Evolutionary conservation across 805 yeast genomes (phyloP).

Genomic region (Yarrowia alimentaria): DNA sequence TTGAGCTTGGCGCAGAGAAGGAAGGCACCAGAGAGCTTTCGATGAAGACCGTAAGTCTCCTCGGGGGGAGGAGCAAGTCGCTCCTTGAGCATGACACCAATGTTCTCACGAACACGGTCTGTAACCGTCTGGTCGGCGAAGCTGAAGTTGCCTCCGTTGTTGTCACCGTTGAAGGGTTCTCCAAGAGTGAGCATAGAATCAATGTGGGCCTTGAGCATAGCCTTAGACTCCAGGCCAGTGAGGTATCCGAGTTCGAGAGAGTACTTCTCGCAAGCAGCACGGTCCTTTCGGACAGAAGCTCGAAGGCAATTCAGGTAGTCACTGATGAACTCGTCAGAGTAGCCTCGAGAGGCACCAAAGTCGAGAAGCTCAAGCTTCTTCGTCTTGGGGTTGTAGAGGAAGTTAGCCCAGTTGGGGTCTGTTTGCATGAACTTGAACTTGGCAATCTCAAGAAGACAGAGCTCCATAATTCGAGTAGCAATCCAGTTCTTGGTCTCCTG

Average conservation of each 20-base stretch:
- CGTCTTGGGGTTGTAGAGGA: constrained; percentile 72
- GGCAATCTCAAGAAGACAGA: constrained; percentile 83
- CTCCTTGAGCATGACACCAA: constrained; percentile 85
- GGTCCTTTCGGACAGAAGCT: constrained; percentile 70
- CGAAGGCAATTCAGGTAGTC: constrained; percentile 70
- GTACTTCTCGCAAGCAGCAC: constrained; percentile 58
- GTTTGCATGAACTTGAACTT: constrained; percentile 92
- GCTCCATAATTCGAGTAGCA: constrained; percentile 79
- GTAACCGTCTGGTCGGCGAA: constrained; percentile 87
- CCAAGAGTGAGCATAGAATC: constrained; percentile 88
- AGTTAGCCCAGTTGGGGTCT: constrained; percentile 99
- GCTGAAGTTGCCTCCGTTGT: constrained; percentile 55
- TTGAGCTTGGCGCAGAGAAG: constrained; percentile 80
- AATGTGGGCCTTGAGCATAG: constrained; percentile 89
- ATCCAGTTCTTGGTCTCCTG: constrained; percentile 78
- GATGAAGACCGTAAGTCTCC: constrained; percentile 93
- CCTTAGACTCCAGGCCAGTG: constrained; percentile 83
- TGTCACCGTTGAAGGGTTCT: constrained; percentile 72
- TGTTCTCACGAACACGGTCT: constrained; percentile 84
- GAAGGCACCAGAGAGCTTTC: constrained; percentile 93
- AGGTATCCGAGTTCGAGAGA: constrained; percentile 79
- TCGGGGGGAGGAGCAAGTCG: constrained; percentile 97
- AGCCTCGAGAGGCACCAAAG: constrained; percentile 92
- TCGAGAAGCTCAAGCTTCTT: constrained; percentile 80
- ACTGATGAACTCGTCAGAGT: constrained; percentile 60